A percentile compares a stretch with the other conserved stretches of the same genome.
Conservation (phyloP, 345 rosid species). For the Gossypium herbaceum region DNA sequence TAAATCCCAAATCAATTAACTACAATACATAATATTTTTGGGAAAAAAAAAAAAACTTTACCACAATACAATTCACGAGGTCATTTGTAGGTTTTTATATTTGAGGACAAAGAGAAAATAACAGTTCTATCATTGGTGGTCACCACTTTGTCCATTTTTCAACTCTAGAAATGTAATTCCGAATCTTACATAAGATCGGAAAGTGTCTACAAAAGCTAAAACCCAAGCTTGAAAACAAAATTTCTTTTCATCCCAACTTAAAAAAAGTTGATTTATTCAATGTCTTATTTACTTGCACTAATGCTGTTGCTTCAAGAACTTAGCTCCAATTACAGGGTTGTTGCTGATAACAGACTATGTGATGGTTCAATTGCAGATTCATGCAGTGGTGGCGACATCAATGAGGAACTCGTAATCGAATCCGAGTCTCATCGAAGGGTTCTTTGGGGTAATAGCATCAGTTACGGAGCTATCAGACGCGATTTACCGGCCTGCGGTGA, state of each 20-base stretch:
- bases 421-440: constrained; percentile 11
- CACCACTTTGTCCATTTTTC: too few relatives aligned
- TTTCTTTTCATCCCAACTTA: not conserved
- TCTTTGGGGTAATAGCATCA: constrained; percentile 1
- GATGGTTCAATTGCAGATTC: constrained; percentile 13
- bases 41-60: too few relatives aligned
- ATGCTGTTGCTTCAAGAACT: not conserved
- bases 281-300: constrained; percentile 9
- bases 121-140: too few relatives aligned
- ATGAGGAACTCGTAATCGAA: constrained; percentile 17
- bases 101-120: too few relatives aligned
- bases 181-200: too few relatives aligned
- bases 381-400: not conserved
- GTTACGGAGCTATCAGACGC: constrained; percentile 8
- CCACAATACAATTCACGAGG: too few relatives aligned
- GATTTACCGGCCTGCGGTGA: constrained; percentile 6
- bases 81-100: too few relatives aligned
- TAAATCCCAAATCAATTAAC: too few relatives aligned
- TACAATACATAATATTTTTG: too few relatives aligned
- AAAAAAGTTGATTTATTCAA: too few relatives aligned
- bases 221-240: not conserved
- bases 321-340: not conserved
- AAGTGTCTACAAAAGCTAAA: not conserved
- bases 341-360: not conserved
- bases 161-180: too few relatives aligned